Percentiles rank a stretch among this genome's conserved stretches.
These are phyloP conservation scores for Kokia cookei DNA, from an alignment of 441 rosid species.

Conservation along the genomic window DNA sequence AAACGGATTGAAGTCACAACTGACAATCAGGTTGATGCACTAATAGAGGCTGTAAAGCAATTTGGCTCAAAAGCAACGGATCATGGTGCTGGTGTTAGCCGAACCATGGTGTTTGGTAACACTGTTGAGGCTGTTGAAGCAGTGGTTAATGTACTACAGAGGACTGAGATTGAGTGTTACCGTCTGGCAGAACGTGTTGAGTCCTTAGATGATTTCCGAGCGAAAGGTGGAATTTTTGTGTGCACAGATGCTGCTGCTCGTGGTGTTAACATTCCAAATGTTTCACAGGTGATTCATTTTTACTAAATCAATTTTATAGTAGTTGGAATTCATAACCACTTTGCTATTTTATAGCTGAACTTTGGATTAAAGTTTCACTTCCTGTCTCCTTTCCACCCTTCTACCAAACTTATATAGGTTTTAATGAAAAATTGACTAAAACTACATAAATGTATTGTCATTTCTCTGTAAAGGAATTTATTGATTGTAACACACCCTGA, in stretches of 20 bases:
- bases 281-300: slow-evolving; percentile 61
- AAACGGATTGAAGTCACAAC: slow-evolving; percentile 80
- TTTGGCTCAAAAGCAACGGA: slow-evolving; percentile 16
- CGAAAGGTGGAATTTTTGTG: slow-evolving; percentile 77
- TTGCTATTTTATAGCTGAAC: neutral
- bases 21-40: slow-evolving; percentile 82
- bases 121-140: slow-evolving; percentile 91
- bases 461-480: neutral
- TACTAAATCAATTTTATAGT: neutral
- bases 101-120: slow-evolving; percentile 93
- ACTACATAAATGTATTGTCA: neutral
- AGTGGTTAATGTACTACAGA: slow-evolving; percentile 60
- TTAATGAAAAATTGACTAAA: neutral
- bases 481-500: no score
- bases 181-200: slow-evolving; percentile 73
- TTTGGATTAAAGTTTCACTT: neutral
- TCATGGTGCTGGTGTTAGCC: slow-evolving; percentile 24
- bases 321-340: neutral
- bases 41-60: slow-evolving; percentile 66
- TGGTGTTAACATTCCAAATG: slow-evolving; percentile 89
- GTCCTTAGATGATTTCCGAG: slow-evolving; percentile 57
- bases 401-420: neutral
- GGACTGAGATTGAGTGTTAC: slow-evolving; percentile 69
- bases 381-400: neutral
- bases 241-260: slow-evolving; percentile 99